Conservation (phyloP, 2,329 filamentous ascomycete species). For the Torrubiella hemipterigena region DNA sequence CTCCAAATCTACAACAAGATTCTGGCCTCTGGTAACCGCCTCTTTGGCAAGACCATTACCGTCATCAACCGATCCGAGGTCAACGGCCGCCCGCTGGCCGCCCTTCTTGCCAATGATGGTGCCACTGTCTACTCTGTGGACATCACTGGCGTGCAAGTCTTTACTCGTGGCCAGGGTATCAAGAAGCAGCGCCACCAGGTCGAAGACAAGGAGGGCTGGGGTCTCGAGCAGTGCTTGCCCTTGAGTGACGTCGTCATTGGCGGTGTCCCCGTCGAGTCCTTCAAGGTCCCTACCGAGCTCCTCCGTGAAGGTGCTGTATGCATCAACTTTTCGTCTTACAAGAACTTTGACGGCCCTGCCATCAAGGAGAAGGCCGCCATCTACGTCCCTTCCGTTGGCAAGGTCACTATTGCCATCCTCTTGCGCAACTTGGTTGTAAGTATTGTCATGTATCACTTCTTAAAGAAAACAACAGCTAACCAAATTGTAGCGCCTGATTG, state of each 20-base stretch:
- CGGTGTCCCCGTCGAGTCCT: slow-evolving; percentile 77
- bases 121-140: slow-evolving; percentile 94
- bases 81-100: slow-evolving; percentile 83
- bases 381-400: slow-evolving; percentile 93
- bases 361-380: slow-evolving; percentile 95
- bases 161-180: slow-evolving; percentile 80
- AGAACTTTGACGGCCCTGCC: slow-evolving; percentile 76
- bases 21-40: slow-evolving; percentile 79
- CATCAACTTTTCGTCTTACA: slow-evolving; percentile 94
- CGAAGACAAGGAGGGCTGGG: slow-evolving; percentile 69
- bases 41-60: slow-evolving; percentile 89
- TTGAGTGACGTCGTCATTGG: slow-evolving; percentile 91
- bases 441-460: too few species aligned
- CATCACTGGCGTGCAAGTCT: slow-evolving; percentile 80
- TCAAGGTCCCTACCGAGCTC: slow-evolving; percentile 77
- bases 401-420: slow-evolving; percentile 90
- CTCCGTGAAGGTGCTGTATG: slow-evolving; percentile 89
- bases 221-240: slow-evolving; percentile 68
- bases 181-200: slow-evolving; percentile 80
- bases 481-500: too few species aligned
- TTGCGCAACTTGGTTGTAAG: slow-evolving; percentile 78
- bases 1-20: slow-evolving; percentile 95
- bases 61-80: slow-evolving; percentile 96
- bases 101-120: slow-evolving; percentile 89
- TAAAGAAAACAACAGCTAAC: too few species aligned